A percentile compares a stretch with the other conserved stretches of the same genome.
Evolutionary conservation across 2,329 filamentous ascomycete species (phyloP).

Genomic region (Zymoseptoria crescenta): DNA sequence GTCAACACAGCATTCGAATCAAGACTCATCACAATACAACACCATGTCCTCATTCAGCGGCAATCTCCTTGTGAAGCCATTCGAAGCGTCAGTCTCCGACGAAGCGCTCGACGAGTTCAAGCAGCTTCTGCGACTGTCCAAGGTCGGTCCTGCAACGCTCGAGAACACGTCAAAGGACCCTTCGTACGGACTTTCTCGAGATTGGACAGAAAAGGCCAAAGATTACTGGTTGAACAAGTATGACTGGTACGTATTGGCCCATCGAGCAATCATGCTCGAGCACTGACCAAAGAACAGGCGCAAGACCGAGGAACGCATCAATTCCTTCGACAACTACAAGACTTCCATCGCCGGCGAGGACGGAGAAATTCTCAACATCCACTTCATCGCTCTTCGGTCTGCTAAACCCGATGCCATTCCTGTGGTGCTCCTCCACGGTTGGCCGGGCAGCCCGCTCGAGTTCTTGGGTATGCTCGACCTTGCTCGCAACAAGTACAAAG

Average conservation of each 20-base stretch:
- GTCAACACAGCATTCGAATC: no score
- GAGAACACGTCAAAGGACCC: not conserved
- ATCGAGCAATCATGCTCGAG: not conserved
- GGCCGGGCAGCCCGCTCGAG: slow-evolving; percentile 30
- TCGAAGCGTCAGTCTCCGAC: slow-evolving; percentile 33
- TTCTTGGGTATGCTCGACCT: slow-evolving; percentile 20
- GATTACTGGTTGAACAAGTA: not conserved
- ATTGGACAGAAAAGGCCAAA: not conserved
- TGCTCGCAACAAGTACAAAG: slow-evolving; percentile 35
- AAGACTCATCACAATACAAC: not conserved
- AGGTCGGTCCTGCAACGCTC: slow-evolving; percentile 31
- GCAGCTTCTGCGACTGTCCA: slow-evolving; percentile 37
- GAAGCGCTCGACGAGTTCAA: slow-evolving; percentile 36
- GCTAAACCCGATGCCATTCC: slow-evolving; percentile 34
- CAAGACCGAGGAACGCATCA: slow-evolving; percentile 16
- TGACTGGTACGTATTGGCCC: not conserved
- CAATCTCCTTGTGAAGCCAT: slow-evolving; percentile 22
- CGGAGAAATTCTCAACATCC: not conserved
- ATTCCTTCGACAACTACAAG: slow-evolving; percentile 18
- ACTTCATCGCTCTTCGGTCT: slow-evolving; percentile 1
- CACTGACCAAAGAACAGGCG: not conserved
- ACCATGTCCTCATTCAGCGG: not conserved
- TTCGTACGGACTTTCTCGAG: not conserved
- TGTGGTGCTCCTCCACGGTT: slow-evolving; percentile 28
- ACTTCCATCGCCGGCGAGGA: slow-evolving; percentile 13